Base-by-base conservation (phyloP, 2,329 filamentous ascomycete species). In the Cercospora sp. region DNA sequence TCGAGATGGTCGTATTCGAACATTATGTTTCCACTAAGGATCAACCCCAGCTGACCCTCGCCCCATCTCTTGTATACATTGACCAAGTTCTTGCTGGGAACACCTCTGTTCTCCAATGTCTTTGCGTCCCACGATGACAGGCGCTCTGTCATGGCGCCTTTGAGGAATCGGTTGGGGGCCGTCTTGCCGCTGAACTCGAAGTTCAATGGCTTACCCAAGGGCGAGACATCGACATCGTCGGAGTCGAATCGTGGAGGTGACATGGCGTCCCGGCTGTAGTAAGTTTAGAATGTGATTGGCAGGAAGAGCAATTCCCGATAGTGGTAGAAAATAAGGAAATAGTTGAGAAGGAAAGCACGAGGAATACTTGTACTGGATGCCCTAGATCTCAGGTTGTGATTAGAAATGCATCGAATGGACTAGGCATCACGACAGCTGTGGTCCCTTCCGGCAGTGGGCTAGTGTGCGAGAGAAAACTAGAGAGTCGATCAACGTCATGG, bases 71-170 rank as follows among this genome's bases (percentile, higher is more conserved):
- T 81, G 77, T 90, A 90, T 49, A 88, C 79, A 34, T 88, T 85
- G 73, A 87, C 82, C 21, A 87, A 73, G 65, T 85, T 80, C 70
- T 84, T 81, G 12, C 81, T 82, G 6, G 87, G 85, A 4, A 89
- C 79, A 26, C 86, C 85, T 51, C 89, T 83, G 3, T 81, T 81
- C 24, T 83, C 78, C 8, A 85, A 72, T 66, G 87, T 81, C 26
- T 82, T 82, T 6, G 84, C 80, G 67, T 86, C 82, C 87, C 87
- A 91, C 5, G 85, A 87, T 0, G 87, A 86, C 13, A 90, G 79
- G 7, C 84, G 81, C 76, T 91, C 89, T 1, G 86, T 86, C 89
- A 91, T 90, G 51, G 89, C 86, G 5, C 82, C 87, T 77, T 91
- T 91, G 71, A 90, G 77, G 74, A 90, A 88, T n/a, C 88, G 82